Evolutionary conservation across 2,329 filamentous ascomycete genomes (phyloP), one percentile per base, ranked within the genome.

Genomic region (Microsporum canis): DNA sequence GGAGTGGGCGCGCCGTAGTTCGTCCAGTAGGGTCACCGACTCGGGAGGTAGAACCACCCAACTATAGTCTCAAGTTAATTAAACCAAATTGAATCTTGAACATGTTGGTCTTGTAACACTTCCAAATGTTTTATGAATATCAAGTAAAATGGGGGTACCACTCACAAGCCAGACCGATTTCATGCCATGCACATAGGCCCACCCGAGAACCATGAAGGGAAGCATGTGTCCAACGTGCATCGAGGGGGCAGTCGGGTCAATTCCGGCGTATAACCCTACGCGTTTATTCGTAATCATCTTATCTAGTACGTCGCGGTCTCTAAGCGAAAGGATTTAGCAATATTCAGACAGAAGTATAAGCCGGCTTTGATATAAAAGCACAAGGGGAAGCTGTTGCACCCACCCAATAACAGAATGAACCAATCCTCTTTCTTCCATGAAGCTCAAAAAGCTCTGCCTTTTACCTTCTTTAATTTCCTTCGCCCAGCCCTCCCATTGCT

Each of bases 161-260:
- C 76, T 68, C 43, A 79, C 77, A 64, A 80, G 62, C 60, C 76
- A 79, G 51, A 73, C 71, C 3, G 77, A 71, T 2, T 73, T 73
- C 58, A 78, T 71, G 5, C 78, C 78, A 70, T 77, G 76, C 3
- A 79, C 73, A 63, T 78, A 80, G 51, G 74, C 73, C 78, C 78
- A 80, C 3, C 74, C 77, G 58, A 80, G 59, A 3, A 78, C 74
- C 77, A 80, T 80, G 57, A 80, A 76, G 1, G 78, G 78, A 10
- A 80, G 63, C 73, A 80, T 77, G 66, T 80, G 78, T 12, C 78
- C 78, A 61, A 80, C 70, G 66, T 80, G 78, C 67, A 80, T 67
- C 43, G 78, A 79, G 1, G 77, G 75, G 8, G 76, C 78, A 3
- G 78, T 80, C 43, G 78, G 78, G 62, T 80, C 78, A 27, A 80